Evolutionary conservation across 148 eudicot species (phyloP), one percentile per base, ranked within the genome.

Genomic region (Persicaria maculosa): DNA sequence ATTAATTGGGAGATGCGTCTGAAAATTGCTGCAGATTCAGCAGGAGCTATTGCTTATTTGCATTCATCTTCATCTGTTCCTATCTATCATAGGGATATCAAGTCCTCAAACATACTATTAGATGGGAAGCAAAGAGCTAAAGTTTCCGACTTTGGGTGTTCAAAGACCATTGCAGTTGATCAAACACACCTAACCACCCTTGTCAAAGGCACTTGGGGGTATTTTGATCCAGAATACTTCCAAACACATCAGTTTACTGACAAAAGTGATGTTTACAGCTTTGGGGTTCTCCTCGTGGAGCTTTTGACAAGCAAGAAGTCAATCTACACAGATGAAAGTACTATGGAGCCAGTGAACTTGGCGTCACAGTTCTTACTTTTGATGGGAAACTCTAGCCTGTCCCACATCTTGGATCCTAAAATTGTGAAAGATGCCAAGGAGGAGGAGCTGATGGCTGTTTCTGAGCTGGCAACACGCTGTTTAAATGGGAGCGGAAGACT

Each of bases 281-380:
- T 65, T 43, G 69, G 69, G 15, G 69, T 65, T 6, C 46, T 59
- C 17, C 6, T 65, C 17, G 14, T 65, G 9, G 69, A 65, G 15
- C 46, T 65, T 65, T 40, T 65, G 44, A 65, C 69, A 4, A 12
- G 69, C 16, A 65, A 40, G 69, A 65, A 65, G 69, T 46, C 70
- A 9, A 65, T 65, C 70, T 65, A 36, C 12, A 65, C 19, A 17
- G 70, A 65, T 11, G 70, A 0, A 40, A 43, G n/a, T 40, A 40
- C 70, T 5, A 65, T 40, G 46, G 70, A 65, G 70, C 70, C 40
- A 40, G 43, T 36, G 70, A 65, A 65, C 70, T 65, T 65, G 70
- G 70, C 15, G 19, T 36, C 70, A 1, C 46, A 65, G 19, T 65
- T 65, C 70, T 40, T 65, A 46, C 43, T 65, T 40, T 9, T 65